Conservation (phyloP, 306 rosid genomes). For the Vigna nakashimae region DNA sequence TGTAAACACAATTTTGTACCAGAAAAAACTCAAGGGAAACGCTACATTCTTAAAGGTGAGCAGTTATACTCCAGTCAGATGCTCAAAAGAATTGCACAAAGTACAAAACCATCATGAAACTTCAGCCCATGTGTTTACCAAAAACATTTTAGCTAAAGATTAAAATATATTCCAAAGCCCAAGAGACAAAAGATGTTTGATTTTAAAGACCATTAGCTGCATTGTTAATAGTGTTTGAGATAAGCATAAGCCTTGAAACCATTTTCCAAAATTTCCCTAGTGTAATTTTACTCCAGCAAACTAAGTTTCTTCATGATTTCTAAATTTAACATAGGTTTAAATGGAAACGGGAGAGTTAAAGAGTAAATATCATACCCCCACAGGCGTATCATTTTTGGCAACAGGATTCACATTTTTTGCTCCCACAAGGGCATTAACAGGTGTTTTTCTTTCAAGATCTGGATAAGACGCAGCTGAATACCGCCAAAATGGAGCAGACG, state of each 20-base stretch:
- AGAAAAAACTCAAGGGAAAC: constrained; percentile 10
- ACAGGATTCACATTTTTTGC: constrained; percentile 41
- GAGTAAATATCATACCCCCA: constrained; percentile 57
- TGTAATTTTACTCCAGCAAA: constrained; percentile 11
- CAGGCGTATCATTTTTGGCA: constrained; percentile 51
- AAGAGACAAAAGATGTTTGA: neutral
- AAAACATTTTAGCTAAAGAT: constrained; percentile 27
- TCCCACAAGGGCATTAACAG: constrained; percentile 60
- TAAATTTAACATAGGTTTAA: neutral
- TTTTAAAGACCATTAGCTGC: neutral
- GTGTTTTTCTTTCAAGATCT: constrained; percentile 67
- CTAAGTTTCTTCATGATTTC: constrained; percentile 21
- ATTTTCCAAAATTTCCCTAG: constrained; percentile 8
- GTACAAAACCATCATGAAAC: constrained; percentile 15
- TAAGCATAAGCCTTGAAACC: neutral
- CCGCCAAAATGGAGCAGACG: constrained; percentile 93
- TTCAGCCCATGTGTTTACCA: neutral
- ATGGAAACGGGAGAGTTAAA: constrained; percentile 21
- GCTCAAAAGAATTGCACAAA: constrained; percentile 26
- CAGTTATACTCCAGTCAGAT: neutral
- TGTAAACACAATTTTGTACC: constrained; percentile 2
- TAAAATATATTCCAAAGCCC: constrained; percentile 16
- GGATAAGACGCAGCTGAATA: constrained; percentile 94
- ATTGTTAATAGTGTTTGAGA: constrained; percentile 27
- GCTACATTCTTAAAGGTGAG: constrained; percentile 10